Evolutionary conservation across 163 green algal genomes (phyloP), one percentile per base, ranked within the genome.

Genomic region (Dunaliella salina): DNA sequence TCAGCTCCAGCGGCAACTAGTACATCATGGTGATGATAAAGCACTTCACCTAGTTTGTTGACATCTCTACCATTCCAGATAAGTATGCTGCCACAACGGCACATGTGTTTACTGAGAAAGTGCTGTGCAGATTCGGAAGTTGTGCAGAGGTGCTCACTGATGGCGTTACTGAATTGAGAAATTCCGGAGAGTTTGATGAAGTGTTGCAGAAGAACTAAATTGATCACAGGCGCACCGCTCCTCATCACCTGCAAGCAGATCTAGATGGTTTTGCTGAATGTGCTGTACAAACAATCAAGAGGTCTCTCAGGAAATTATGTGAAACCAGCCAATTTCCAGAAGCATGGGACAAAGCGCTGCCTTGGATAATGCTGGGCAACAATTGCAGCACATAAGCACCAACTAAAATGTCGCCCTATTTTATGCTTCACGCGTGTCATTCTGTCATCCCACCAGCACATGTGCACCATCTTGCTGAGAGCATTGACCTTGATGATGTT

Each of bases 1-100:
- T 71, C 0, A 20, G 1, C 1, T 22, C 33, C 0, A 18, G 15
- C 57, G 79, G 87, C 69, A 84, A 93, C 79, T 67, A 34, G 0
- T 93, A 90, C 82, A n/a, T 90, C 5, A 75, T 91, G 83, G 83
- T 92, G 20, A 33, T 81, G 0, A 75, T 92, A 30, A 87, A 92
- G 81, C n/a, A n/a, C n/a, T n/a, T n/a, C n/a, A n/a, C n/a, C n/a
- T n/a, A n/a, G n/a, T n/a, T n/a, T n/a, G n/a, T n/a, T n/a, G n/a
- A n/a, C n/a, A n/a, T n/a, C n/a, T n/a, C n/a, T n/a, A n/a, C n/a
- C n/a, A n/a, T n/a, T n/a, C n/a, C n/a, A n/a, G n/a, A n/a, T n/a
- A n/a, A n/a, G n/a, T n/a, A n/a, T n/a, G n/a, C n/a, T n/a, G n/a
- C n/a, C n/a, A n/a, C n/a, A n/a, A n/a, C n/a, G n/a, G n/a, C n/a